Base-by-base conservation (phyloP, 1,284 basidiomycete species). In the Cryptococcus neoformans region DNA sequence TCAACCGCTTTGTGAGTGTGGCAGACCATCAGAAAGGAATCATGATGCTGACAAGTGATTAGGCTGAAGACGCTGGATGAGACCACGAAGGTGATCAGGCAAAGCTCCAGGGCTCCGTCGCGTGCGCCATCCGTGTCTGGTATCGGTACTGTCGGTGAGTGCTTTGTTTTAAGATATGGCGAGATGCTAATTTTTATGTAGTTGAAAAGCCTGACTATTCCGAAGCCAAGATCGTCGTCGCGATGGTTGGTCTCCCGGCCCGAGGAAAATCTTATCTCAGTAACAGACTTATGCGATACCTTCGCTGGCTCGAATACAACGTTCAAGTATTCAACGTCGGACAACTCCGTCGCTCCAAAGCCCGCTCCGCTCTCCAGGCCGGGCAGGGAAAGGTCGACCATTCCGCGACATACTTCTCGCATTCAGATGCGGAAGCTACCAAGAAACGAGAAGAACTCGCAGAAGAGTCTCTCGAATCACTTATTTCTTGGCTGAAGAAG, bases 321-420 rank as follows among this genome's bases (percentile, higher is more conserved):
- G 96, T 99, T 58, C 91, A 96, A 81, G 92, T 99, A 1, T 99
- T 99, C 82, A 99, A 99, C 72, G 96, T 98, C 37, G 96, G 96
- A 4, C 95, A 99, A 75, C 81, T 98, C 17, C 85, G 95, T 49
- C 85, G 95, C 35, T 90, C 89, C 0, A 86, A 92, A 62, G 94
- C 94, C 4, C 84, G 83, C 51, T 84, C 88, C 70, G 87, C 85
- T 72, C 84, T 86, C 17, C 81, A 87, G 65, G 83, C 86, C 1
- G 68, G 70, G 5, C 56, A 65, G 56, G 59, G 57, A 37, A 76
- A 75, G 55, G 92, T 92, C 69, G 90, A 96, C 70, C 96, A 99
- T 73, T 92, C 88, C 0, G 88, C 94, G 0, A 83, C 82, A 7
- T 99, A 92, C 78, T 99, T 99, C 78, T 92, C 89, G 74, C 88